Base-by-base conservation (phyloP, 768 basidiomycete genomes). In the Basidioascus undulatus region DNA sequence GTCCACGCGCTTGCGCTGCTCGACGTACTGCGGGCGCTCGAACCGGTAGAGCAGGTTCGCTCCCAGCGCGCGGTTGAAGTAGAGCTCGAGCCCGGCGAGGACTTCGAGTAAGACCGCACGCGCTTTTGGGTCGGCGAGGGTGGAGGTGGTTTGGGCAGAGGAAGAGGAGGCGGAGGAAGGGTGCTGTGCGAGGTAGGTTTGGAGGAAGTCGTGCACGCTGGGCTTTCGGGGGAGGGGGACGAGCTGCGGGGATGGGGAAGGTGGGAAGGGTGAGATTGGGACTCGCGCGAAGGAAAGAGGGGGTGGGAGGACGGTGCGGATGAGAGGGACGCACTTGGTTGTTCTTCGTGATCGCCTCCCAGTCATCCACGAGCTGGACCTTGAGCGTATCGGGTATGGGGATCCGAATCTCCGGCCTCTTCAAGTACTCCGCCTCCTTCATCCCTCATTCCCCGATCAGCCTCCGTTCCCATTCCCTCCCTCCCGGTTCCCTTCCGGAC, bases 311-410 rank as follows among this genome's bases (percentile, higher is more conserved):
- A n/a, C n/a, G n/a, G n/a, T n/a, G n/a, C n/a, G n/a, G n/a, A n/a
- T n/a, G n/a, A 3, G 32, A 6, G 19, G 20, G 46, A 51, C 59
- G 21, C 44, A 77, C 89, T 69, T 84, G 79, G 49, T 74, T 72
- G 55, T 86, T 80, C 63, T 92, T 94, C 40, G 92, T 96, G 30
- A 96, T 74, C 5, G 75, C 71, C 59, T 96, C 89, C 92, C 92
- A 98, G 50, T 96, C 92, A 53, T 96, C 86, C 2, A 96, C 86
- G 28, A 98, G 65, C 35, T 77, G 66, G 24, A 73, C 68, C 57
- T 92, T 94, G 46, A 96, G 66, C n/a, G 68, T 57, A 51, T 94
- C 92, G 0, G 89, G 92, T 5, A 92, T 74, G 44, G 65, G 69
- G 37, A 98, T 65, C 60, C 81, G 83, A 67, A 96, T 74, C 52